Percentiles rank a stretch among this genome's conserved stretches.
Evolutionary conservation across 805 yeast species (phyloP).

Genomic region (Ogataea philodendri): DNA sequence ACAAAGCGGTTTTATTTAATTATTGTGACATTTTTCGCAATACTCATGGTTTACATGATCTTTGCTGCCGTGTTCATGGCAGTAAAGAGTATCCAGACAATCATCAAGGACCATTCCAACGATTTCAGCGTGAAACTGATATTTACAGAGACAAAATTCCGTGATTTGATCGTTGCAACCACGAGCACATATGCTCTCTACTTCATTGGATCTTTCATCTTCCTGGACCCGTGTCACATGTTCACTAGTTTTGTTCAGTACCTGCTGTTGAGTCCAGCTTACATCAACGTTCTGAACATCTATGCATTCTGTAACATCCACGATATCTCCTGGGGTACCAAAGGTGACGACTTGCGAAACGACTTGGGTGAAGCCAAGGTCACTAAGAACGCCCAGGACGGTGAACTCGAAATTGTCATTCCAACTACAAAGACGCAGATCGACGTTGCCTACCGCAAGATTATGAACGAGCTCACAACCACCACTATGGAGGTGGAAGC

Average conservation of each 20-base stretch:
- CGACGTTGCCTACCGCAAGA: conserved; percentile 67
- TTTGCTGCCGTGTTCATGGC: conserved; percentile 86
- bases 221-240: conserved; percentile 92
- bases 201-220: conserved; percentile 72
- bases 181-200: conserved; percentile 82
- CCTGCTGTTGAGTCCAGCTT: conserved; percentile 79
- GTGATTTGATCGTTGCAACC: conserved; percentile 86
- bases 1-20: conserved; percentile 73
- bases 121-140: conserved; percentile 45
- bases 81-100: conserved; percentile 52
- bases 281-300: conserved; percentile 85
- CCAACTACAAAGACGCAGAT: conserved; percentile 78
- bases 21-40: conserved; percentile 77
- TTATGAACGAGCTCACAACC: conserved; percentile 55
- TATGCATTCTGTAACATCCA: conserved; percentile 96
- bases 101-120: conserved; percentile 34
- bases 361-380: conserved; percentile 82
- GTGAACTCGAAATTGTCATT: conserved; percentile 64
- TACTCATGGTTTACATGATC: conserved; percentile 83
- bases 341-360: conserved; percentile 70
- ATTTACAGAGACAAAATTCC: conserved; percentile 66
- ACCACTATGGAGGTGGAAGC: conserved; percentile 31
- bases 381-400: conserved; percentile 49
- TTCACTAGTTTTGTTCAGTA: conserved; percentile 84
- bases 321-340: conserved; percentile 97